Evolutionary conservation across 1,284 basidiomycete genomes (phyloP), one percentile per base, ranked within the genome.

Genomic region (Cryptococcus neoformans): DNA sequence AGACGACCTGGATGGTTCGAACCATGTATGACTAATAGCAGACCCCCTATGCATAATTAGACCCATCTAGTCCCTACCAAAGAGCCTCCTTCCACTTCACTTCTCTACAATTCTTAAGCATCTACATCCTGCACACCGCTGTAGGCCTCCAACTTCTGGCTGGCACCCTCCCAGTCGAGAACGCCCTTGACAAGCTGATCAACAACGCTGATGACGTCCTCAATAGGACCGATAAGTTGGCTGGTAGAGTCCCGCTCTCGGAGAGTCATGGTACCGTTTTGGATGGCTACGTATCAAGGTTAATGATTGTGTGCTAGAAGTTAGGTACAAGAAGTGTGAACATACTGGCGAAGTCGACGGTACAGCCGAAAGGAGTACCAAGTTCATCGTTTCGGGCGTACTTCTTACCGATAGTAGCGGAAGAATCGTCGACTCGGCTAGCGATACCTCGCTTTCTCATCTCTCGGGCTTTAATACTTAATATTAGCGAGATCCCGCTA

Each of bases 381-480:
- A 99, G 85, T 80, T 99, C 96, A 80, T 99, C 95, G 80, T 98
- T 99, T 62, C 96, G 86, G 37, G 96, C 86, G 78, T 99, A 99
- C 41, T 96, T 90, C 81, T 92, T 92, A 53, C 95, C 96, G 73
- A 99, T 98, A 5, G 91, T 89, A 44, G 90, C 88, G 71, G 88
- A 90, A 38, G 92, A 97, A 78, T 98, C 94, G 77, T 99, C 95
- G 2, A 98, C 93, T 54, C 93, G 84, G 53, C 89, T 88, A 65
- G 92, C 91, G 53, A 99, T 85, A 65, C 95, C 93, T 10, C 87
- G 87, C 70, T 85, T 84, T 64, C 95, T 88, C 70, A 99, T 81
- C 77, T 92, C 90, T 49, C 85, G 81, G 57, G 92, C 92, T 95
- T 44, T 4, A 5, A 11, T 28, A 16, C 16, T 12, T 51, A 34